Base-by-base conservation (phyloP, 257 asterid species). In the Schizonepeta tenuifolia region DNA sequence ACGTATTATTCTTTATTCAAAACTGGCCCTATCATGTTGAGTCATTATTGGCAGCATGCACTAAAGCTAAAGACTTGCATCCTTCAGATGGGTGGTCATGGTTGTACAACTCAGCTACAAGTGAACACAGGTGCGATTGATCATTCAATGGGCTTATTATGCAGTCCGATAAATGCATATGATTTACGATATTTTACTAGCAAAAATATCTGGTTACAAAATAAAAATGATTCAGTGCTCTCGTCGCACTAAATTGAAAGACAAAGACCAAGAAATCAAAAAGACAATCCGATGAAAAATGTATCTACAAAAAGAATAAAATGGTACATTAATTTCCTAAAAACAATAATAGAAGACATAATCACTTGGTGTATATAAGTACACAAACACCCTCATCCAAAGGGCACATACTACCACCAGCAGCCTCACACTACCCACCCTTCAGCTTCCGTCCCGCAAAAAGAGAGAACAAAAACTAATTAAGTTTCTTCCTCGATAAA, bases 1-100 rank as follows among this genome's bases (percentile, higher is more conserved):
- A 14, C 56, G n/a, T 47, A 26, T 31, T 40, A n/a, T 24, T 41
- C 70, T 64, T 41, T 65, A 49, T 22, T 41, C 70, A 22, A 36
- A 36, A 6, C 2, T 7, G 10, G 41, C 41, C 54, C n/a, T n/a
- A 66, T 28, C 28, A 31, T 1, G 10, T 36, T 7, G 41, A 36
- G 41, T 36, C 10, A 65, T 4, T 36, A 24, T 46, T 38, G 41
- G 54, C 44, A 47, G 20, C 53, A 33, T 53, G 12, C 62, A 47
- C 59, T 26, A n/a, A 38, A 21, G 50, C 50, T 4, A 62, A 62
- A 62, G 15, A 40, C n/a, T 47, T 47, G 9, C 6, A 47, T 47
- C 51, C 46, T 31, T 60, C 13, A 18, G 26, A n/a, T 33, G 67
- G 49, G 9, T 9, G 10, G 44, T 62, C 35, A 13, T 13, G 51